These are phyloP conservation scores for Nakazawaea holstii DNA, from an alignment of 805 yeast species.

Conservation along the genomic window DNA sequence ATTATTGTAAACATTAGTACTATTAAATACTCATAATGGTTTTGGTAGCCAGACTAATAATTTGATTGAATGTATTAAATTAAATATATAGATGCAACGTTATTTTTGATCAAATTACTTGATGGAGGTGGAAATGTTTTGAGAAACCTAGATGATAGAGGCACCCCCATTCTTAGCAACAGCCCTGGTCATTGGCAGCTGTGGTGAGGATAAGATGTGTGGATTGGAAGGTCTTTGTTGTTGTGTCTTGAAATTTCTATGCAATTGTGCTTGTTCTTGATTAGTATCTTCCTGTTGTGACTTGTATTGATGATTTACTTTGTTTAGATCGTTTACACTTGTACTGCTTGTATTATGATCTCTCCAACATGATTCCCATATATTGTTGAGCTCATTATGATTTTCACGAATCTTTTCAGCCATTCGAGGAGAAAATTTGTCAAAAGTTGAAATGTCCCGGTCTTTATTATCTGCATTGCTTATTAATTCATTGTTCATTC, in stretches of 20 bases:
- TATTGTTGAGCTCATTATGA: slow-evolving; percentile 2
- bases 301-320: not conserved
- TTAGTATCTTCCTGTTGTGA: not conserved
- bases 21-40: too few species aligned
- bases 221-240: not conserved
- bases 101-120: not conserved
- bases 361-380: slow-evolving; percentile 10
- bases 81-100: too few species aligned
- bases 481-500: slow-evolving; percentile 6
- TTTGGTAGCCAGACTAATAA: too few species aligned
- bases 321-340: not conserved
- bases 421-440: slow-evolving; percentile 5
- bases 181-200: slow-evolving; percentile 11
- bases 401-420: not conserved
- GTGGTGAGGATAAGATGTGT: slow-evolving; percentile 1
- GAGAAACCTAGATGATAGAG: not conserved
- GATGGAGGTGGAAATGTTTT: too few species aligned
- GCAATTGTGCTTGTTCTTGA: not conserved
- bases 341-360: slow-evolving; percentile 8
- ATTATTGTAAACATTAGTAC: too few species aligned
- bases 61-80: too few species aligned
- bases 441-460: slow-evolving; percentile 5
- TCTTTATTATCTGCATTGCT: not conserved
- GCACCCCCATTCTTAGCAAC: slow-evolving; percentile 8
- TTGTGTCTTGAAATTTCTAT: not conserved